Evolutionary conservation across 2,329 filamentous ascomycete genomes (phyloP).

Genomic region (Coniochaeta sp.): DNA sequence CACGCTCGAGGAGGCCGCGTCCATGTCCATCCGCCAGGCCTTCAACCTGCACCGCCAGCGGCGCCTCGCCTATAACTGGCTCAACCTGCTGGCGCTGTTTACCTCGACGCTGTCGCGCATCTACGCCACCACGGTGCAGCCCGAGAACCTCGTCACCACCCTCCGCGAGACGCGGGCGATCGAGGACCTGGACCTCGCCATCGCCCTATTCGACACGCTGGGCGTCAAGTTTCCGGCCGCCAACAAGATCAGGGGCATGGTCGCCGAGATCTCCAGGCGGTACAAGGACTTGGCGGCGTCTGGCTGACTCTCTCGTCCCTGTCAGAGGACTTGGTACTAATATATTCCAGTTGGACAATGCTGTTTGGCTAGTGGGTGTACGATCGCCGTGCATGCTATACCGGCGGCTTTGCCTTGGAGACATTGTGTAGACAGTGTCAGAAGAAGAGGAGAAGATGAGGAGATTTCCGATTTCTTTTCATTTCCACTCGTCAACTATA

Average conservation of each 20-base stretch:
- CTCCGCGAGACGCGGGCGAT: conserved; percentile 19
- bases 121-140: conserved; percentile 32
- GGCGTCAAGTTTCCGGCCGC: conserved; percentile 22
- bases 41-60: conserved; percentile 28
- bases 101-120: conserved; percentile 33
- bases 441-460: too few species aligned
- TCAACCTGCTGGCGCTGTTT: conserved; percentile 32
- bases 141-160: conserved; percentile 19
- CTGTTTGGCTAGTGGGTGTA: too few species aligned
- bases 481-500: too few species aligned
- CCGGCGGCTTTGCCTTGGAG: too few species aligned
- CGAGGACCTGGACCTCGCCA: conserved; percentile 21
- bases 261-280: conserved; percentile 15
- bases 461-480: too few species aligned
- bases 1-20: conserved; percentile 28
- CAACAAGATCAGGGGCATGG: conserved; percentile 18
- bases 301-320: background rate
- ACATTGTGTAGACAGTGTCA: too few species aligned
- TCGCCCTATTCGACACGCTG: conserved; percentile 22
- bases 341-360: too few species aligned
- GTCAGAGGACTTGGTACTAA: too few species aligned
- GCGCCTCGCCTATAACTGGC: conserved; percentile 33
- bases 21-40: conserved; percentile 34
- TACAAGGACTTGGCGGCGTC: conserved; percentile 12
- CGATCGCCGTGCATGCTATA: too few species aligned